phyloP scores from a whole-genome alignment of 345 rosid genomes.

The Eucalyptus regnans region DNA sequence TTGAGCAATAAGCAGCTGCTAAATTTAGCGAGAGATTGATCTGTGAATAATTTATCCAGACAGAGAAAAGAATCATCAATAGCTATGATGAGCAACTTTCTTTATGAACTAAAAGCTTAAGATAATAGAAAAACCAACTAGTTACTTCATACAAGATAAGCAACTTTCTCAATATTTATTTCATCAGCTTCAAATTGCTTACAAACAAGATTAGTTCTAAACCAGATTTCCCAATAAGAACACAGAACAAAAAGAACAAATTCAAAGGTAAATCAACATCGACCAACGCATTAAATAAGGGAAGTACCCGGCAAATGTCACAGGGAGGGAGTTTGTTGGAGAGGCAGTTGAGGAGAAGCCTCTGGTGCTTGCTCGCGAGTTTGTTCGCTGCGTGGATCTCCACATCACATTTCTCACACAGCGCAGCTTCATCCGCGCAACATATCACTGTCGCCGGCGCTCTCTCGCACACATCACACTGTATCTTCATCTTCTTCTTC shows the following conservation, averaged over 20 bases:
- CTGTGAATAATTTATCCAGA: not conserved
- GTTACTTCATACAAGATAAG: not conserved
- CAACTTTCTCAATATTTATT: not conserved
- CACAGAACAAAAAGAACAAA: not conserved
- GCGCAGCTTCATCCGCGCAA: slow-evolving; percentile 97
- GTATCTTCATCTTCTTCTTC: slow-evolving; percentile 60
- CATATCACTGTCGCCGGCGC: slow-evolving; percentile 95
- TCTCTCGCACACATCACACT: slow-evolving; percentile 96
- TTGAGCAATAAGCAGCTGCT: not conserved
- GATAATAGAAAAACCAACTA: not conserved
- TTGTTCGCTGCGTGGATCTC: slow-evolving; percentile 94
- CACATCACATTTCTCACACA: slow-evolving; percentile 68
- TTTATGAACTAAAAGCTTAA: not conserved
- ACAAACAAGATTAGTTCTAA: not conserved
- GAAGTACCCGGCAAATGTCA: slow-evolving; percentile 77
- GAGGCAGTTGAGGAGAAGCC: slow-evolving; percentile 72
- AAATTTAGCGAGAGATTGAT: not conserved
- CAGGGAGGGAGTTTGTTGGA: slow-evolving; percentile 77
- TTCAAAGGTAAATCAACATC: not conserved
- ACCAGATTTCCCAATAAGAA: not conserved
- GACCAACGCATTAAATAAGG: not conserved
- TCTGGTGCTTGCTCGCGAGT: slow-evolving; percentile 94
- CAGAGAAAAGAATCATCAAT: not conserved
- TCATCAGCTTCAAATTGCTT: not conserved
- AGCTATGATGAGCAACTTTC: not conserved